Evolutionary conservation across 345 rosid genomes (phyloP).

Genomic region (Heritiera littoralis): DNA sequence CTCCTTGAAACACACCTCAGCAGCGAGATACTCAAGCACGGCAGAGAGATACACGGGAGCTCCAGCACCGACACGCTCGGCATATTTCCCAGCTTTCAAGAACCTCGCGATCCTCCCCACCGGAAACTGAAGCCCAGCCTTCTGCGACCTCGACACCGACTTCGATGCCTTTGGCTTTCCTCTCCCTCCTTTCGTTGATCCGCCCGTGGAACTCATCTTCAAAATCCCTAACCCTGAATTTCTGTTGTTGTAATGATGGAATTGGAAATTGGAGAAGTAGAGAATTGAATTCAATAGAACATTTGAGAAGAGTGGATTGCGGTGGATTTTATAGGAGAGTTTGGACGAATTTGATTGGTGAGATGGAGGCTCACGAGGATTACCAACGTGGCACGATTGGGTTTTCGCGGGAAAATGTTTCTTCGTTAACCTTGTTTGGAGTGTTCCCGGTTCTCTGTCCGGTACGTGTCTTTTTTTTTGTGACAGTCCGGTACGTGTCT

Average conservation of each 20-base stretch:
- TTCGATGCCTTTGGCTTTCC: conserved; percentile 66
- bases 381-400: conserved; percentile 42
- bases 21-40: conserved; percentile 75
- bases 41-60: conserved; percentile 82
- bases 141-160: conserved; percentile 61
- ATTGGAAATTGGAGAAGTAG: background rate
- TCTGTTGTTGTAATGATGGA: background rate
- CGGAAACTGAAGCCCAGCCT: conserved; percentile 79
- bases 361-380: conserved; percentile 25
- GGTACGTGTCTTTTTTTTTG: background rate
- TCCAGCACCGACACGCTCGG: conserved; percentile 77
- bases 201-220: conserved; percentile 56
- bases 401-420: conserved; percentile 38
- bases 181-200: conserved; percentile 58
- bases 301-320: too few species aligned
- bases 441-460: background rate
- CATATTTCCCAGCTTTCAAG: conserved; percentile 71
- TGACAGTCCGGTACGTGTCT: background rate
- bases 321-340: conserved; percentile 30
- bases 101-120: conserved; percentile 76
- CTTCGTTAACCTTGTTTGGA: too few species aligned
- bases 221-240: background rate
- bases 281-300: background rate
- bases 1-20: conserved; percentile 47
- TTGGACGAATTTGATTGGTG: conserved; percentile 33